Conservation (phyloP, 306 rosid genomes). For the Erythrophleum fordii region DNA sequence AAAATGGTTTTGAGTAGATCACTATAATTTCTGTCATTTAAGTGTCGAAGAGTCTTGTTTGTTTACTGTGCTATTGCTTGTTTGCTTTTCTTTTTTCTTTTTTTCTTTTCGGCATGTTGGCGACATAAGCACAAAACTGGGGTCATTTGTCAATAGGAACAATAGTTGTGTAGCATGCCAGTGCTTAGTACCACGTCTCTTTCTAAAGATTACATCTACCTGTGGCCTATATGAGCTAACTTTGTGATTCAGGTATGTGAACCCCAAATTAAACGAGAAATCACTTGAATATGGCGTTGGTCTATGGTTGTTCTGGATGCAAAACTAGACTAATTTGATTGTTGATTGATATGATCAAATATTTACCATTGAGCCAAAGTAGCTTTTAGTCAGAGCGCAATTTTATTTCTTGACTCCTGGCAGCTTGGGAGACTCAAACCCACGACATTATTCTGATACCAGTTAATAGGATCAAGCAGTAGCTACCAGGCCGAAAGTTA, state of each 20-base stretch:
- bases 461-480: too few species aligned
- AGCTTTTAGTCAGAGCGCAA: too few species aligned
- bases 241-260: background rate
- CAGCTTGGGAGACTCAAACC: too few species aligned
- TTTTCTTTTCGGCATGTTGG: background rate
- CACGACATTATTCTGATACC: too few species aligned
- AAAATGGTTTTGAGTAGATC: conserved; percentile 6
- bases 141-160: background rate
- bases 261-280: background rate
- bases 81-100: background rate
- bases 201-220: background rate
- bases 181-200: background rate
- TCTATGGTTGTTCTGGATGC: background rate
- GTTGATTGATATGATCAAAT: too few species aligned
- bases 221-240: background rate
- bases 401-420: too few species aligned
- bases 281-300: background rate
- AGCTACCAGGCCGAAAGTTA: too few species aligned
- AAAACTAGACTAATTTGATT: background rate
- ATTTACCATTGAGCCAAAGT: too few species aligned
- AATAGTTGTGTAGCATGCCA: background rate
- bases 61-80: background rate
- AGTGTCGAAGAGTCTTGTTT: background rate
- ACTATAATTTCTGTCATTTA: background rate
- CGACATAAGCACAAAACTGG: background rate